Percentiles rank a stretch among this genome's conserved stretches.
phyloP scores from a whole-genome alignment of 2,329 filamentous ascomycete genomes.

The Diaporthe longicolla region DNA sequence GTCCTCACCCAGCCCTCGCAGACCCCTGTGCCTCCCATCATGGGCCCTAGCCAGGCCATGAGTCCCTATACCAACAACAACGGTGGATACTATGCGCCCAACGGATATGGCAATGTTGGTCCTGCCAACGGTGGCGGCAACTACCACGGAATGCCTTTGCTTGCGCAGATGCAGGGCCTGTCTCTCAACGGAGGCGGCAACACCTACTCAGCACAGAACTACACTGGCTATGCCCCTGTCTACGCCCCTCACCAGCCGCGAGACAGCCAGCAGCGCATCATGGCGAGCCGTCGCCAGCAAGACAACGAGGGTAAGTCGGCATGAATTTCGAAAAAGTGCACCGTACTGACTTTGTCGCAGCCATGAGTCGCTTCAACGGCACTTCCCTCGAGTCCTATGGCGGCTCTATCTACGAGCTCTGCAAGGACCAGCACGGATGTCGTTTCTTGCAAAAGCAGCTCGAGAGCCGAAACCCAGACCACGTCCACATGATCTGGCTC shows the following conservation, averaged over 20 bases:
- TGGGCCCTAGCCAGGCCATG: constrained; percentile 49
- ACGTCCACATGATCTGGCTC: constrained; percentile 92
- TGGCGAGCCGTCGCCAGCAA: constrained; percentile 80
- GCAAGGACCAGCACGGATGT: constrained; percentile 98
- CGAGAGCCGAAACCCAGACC: constrained; percentile 86
- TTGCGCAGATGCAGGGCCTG: constrained; percentile 78
- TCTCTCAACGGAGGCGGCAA: constrained; percentile 63
- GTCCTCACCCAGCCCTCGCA: constrained; percentile 29
- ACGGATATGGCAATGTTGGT: constrained; percentile 47
- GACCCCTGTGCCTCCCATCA: constrained; percentile 46
- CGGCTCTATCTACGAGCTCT: constrained; percentile 89
- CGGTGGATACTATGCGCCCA: constrained; percentile 51
- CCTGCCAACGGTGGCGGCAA: constrained; percentile 34
- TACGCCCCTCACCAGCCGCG: constrained; percentile 66
- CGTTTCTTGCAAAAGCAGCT: constrained; percentile 97
- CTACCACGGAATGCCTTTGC: constrained; percentile 68
- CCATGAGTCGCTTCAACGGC: constrained; percentile 86
- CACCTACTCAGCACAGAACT: constrained; percentile 71
- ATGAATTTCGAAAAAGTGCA: neutral
- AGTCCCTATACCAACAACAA: constrained; percentile 47
- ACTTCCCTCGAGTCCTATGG: constrained; percentile 84
- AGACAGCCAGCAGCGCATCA: constrained; percentile 82
- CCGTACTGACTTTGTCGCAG: constrained; percentile 56
- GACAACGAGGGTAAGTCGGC: constrained; percentile 75
- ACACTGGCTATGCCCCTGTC: constrained; percentile 67